These are phyloP conservation scores for Cucurbita moschata DNA, from an alignment of 306 rosid genomes.

Conservation along the genomic window DNA sequence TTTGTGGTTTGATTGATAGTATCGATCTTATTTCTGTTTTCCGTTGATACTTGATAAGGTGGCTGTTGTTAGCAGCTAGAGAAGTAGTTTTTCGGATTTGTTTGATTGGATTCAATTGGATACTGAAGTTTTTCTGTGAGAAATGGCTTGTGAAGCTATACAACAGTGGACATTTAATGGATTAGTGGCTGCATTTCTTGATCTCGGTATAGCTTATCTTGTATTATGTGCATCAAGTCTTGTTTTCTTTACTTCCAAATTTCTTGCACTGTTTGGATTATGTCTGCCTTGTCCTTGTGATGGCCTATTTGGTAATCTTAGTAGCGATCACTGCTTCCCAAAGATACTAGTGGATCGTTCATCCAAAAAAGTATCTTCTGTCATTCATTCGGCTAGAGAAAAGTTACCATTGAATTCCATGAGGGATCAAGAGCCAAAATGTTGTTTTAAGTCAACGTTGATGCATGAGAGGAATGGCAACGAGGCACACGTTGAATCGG, in stretches of 20 bases:
- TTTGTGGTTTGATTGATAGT: not conserved
- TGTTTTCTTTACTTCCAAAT: conserved; percentile 23
- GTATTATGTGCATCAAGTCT: conserved; percentile 25
- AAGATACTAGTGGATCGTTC: conserved; percentile 21
- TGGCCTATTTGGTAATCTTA: conserved; percentile 22
- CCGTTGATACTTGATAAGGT: not conserved
- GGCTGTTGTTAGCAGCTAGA: not conserved
- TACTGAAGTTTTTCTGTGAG: not conserved
- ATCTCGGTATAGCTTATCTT: conserved; percentile 25
- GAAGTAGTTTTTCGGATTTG: not conserved
- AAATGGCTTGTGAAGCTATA: conserved; percentile 23
- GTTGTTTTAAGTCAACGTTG: not conserved
- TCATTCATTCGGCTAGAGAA: conserved; percentile 9
- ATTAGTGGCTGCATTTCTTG: conserved; percentile 40
- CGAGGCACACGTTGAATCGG: conserved; percentile 9
- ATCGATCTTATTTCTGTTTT: not conserved
- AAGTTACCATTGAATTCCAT: conserved; percentile 21
- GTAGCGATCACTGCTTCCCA: conserved; percentile 19
- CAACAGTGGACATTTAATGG: conserved; percentile 26
- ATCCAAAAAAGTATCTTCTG: conserved; percentile 15
- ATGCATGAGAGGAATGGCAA: conserved; percentile 6
- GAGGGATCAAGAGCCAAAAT: conserved; percentile 8
- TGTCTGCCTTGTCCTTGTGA: conserved; percentile 32
- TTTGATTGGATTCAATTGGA: not conserved
- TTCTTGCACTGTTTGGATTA: conserved; percentile 29